phyloP scores from a whole-genome alignment of 176 grass and related monocot genomes.

The Musa beccarii region DNA sequence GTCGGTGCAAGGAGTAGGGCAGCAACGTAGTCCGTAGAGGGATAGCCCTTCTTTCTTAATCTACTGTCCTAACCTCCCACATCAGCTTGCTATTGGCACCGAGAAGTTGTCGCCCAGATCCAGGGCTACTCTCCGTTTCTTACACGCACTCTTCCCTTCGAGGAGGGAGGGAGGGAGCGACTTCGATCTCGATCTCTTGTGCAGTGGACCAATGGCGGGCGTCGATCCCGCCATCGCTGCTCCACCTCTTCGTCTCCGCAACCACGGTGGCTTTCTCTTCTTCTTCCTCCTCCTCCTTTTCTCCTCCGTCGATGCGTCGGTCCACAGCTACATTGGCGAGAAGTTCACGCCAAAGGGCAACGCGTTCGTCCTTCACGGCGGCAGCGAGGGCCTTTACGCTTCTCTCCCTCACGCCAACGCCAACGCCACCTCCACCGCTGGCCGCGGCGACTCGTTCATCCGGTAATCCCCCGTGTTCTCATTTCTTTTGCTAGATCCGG shows the following conservation, averaged over 20 bases:
- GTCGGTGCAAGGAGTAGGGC: background rate
- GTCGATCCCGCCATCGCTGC: background rate
- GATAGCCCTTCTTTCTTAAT: background rate
- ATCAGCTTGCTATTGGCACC: background rate
- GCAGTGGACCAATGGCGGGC: background rate
- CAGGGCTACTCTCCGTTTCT: background rate
- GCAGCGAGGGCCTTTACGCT: conserved; percentile 94
- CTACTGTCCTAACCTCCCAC: background rate
- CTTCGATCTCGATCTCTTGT: background rate
- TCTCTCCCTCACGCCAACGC: conserved; percentile 37
- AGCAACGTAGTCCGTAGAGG: background rate
- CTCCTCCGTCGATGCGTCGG: conserved; percentile 49
- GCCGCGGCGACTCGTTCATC: conserved; percentile 57
- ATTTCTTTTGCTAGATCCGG: conserved; percentile 14
- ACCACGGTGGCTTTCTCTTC: background rate
- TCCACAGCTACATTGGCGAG: conserved; percentile 74
- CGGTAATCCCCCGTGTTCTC: conserved; percentile 36
- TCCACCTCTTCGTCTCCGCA: background rate
- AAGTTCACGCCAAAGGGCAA: conserved; percentile 71
- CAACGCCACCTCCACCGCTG: conserved; percentile 29
- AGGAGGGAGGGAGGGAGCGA: background rate
- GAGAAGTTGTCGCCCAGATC: background rate
- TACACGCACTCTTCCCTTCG: background rate
- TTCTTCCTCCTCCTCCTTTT: conserved; percentile 28
- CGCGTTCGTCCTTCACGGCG: conserved; percentile 85